A percentile compares a stretch with the other conserved stretches of the same genome.
phyloP scores from a whole-genome alignment of 2,329 filamentous ascomycete genomes.

The Trichophyton simii region DNA sequence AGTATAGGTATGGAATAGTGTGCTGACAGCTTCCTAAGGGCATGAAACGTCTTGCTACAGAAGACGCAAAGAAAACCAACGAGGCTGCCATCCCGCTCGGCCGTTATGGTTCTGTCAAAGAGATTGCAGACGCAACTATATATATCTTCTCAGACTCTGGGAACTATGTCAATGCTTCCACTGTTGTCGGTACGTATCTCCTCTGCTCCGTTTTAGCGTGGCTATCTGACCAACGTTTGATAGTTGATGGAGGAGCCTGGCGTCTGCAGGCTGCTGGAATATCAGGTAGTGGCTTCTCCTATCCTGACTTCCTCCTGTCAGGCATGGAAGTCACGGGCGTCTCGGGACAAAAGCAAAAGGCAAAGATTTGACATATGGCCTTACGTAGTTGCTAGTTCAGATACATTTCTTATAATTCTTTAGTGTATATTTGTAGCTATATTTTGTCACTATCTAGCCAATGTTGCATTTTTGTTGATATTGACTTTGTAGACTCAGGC shows the following conservation, averaged over 20 bases:
- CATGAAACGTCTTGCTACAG: conserved; percentile 50
- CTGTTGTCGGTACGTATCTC: conserved; percentile 46
- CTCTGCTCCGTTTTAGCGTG: conserved; percentile 7
- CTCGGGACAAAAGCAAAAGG: conserved; percentile 41
- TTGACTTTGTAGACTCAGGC: too few species aligned
- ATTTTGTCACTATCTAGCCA: too few species aligned
- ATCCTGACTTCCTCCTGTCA: conserved; percentile 48
- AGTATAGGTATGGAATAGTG: too few species aligned
- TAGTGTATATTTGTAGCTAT: neutral
- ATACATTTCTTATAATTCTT: neutral
- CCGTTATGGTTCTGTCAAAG: conserved; percentile 64
- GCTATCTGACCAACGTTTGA: neutral
- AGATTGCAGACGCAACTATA: conserved; percentile 86
- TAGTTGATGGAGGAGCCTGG: conserved; percentile 33
- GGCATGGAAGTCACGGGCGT: conserved; percentile 45
- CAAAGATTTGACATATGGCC: conserved; percentile 35
- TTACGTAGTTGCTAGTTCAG: too few species aligned
- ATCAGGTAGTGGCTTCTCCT: conserved; percentile 32
- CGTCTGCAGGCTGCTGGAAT: conserved; percentile 22
- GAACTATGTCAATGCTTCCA: conserved; percentile 73
- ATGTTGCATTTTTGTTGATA: too few species aligned
- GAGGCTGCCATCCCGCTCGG: conserved; percentile 54
- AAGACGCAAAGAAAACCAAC: conserved; percentile 37
- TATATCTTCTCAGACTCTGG: conserved; percentile 78
- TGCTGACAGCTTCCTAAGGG: conserved; percentile 33